Base-by-base conservation (phyloP, 2,329 filamentous ascomycete species). In the Penicillium palitans region DNA sequence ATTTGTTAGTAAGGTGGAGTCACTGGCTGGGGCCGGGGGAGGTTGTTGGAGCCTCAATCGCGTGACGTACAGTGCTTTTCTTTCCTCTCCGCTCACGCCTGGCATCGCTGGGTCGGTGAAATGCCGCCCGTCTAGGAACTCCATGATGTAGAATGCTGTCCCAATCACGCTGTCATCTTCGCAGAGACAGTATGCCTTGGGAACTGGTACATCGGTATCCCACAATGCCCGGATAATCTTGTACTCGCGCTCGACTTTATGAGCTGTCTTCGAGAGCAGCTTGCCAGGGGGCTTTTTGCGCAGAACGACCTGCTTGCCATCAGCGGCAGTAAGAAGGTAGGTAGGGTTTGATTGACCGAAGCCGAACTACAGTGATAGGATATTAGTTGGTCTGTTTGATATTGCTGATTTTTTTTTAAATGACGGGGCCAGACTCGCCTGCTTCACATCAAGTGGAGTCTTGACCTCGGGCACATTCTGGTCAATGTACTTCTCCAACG, bases 281-380 rank as follows among this genome's bases (percentile, higher is more conserved):
- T 89, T 87, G 63, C 95, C 95, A n/a, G 95, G 93, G 0, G 95
- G 95, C 79, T 98, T 98, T 84, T 99, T 98, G 74, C 95, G 91
- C 80, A 98, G 84, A 35, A 99, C 95, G 78, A 88, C 96, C 72
- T 87, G 87, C 66, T 80, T 76, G 52, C 87, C 86, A 72, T 87
- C 82, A 64, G 86, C 81, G 52, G 87, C 87, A 17, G 87, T 96
- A 70, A 98, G 83, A 70, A 93, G 91, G 79, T 98, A 99, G 2
- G 95, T 99, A 45, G 95, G 95, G 74, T 98, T 99, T 58, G 91
- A 96, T 79, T 98, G 95, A 60, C 95, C 95, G 74, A 96, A 98
- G 69, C 93, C 91, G 74, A 98, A 99, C 90, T 98, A 70, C 37
- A 51, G 13, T 10, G 8, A 17, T 31, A 21, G 15, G 29, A 24